A percentile compares a stretch with the other conserved stretches of the same genome.
Conservation (phyloP, 2,329 filamentous ascomycete genomes). For the Coniochaeta sp. region DNA sequence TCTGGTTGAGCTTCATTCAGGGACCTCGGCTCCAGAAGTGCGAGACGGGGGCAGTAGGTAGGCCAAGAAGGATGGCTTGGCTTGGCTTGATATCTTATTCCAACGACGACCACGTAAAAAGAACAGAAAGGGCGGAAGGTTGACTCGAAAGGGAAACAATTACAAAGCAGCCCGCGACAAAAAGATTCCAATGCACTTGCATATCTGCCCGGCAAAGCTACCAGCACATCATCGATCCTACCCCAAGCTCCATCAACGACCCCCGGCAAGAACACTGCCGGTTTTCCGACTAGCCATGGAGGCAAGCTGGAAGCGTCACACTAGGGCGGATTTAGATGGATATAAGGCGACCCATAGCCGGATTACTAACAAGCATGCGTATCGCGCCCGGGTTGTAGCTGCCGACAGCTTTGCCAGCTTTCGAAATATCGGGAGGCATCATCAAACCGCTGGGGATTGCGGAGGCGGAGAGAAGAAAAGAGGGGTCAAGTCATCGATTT, state of each 20-base stretch:
- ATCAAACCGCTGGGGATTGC: no score
- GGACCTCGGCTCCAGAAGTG: neutral
- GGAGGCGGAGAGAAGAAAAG: no score
- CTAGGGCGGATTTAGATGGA: neutral
- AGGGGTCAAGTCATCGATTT: no score
- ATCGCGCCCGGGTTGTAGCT: no score
- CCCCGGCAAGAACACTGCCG: neutral
- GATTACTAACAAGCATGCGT: no score
- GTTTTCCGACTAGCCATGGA: neutral
- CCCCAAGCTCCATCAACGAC: no score
- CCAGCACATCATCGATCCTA: no score
- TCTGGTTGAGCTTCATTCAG: neutral
- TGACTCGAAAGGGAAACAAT: neutral
- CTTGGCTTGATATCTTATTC: neutral
- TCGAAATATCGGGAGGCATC: no score
- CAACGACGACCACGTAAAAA: neutral
- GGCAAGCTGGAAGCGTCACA: neutral
- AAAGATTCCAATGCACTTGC: no score
- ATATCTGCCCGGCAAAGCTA: no score
- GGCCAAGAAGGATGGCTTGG: neutral
- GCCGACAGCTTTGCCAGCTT: no score
- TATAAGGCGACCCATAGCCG: neutral
- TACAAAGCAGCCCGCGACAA: no score
- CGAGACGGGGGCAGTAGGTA: neutral
- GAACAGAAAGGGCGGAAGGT: slow-evolving; percentile 3